Percentiles rank a stretch among this genome's conserved stretches.
phyloP scores from a whole-genome alignment of 1,284 basidiomycete species.

The Fomitopsis palustris region DNA sequence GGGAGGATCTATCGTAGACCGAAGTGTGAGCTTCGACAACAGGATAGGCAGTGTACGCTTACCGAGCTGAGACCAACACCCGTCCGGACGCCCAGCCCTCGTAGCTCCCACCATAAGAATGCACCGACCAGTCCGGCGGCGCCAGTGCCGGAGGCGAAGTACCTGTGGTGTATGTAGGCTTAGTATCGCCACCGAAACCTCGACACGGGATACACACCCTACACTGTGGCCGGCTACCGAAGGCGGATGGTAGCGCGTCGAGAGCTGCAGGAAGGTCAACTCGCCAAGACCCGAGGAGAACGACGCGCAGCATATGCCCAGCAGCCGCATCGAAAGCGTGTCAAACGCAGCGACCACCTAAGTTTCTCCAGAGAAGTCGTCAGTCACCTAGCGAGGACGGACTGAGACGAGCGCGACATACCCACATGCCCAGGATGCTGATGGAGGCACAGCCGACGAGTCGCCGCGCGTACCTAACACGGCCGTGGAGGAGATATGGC shows the following conservation, averaged over 20 bases:
- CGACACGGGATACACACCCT: constrained; percentile 43
- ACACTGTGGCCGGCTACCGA: constrained; percentile 69
- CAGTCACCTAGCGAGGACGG: background rate
- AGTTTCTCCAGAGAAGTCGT: background rate
- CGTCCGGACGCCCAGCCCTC: constrained; percentile 78
- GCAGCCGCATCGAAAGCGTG: constrained; percentile 64
- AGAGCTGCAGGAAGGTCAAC: constrained; percentile 91
- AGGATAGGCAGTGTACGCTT: constrained; percentile 21
- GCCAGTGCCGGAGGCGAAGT: constrained; percentile 91
- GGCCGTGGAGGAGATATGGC: constrained; percentile 87
- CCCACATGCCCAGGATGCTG: constrained; percentile 81
- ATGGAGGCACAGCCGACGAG: constrained; percentile 73
- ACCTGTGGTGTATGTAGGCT: constrained; percentile 31
- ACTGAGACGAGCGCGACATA: constrained; percentile 30
- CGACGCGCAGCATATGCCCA: constrained; percentile 88
- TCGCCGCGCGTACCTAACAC: constrained; percentile 74
- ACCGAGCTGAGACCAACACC: constrained; percentile 84
- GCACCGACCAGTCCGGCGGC: constrained; percentile 93
- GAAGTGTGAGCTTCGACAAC: background rate
- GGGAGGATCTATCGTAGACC: constrained; percentile 66
- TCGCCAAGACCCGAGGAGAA: constrained; percentile 94
- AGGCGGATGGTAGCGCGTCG: constrained; percentile 76
- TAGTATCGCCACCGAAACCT: background rate
- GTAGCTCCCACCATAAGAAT: constrained; percentile 91
- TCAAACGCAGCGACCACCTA: constrained; percentile 83